Percentiles rank a stretch among this genome's conserved stretches.
Conservation (phyloP, 1,139 yeast species). For the Geotrichum siamense region DNA sequence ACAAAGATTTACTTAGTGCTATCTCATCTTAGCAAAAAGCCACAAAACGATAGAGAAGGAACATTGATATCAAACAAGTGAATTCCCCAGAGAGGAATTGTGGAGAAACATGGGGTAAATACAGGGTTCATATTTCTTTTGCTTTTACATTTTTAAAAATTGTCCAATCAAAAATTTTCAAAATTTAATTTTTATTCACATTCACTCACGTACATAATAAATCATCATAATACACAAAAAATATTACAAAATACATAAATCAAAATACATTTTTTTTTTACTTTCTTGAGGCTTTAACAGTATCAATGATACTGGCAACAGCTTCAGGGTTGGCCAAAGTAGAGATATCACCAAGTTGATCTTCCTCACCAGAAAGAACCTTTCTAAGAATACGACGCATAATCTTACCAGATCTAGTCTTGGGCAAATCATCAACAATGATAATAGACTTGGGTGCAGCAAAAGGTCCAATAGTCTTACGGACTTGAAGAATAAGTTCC, state of each 20-base stretch:
- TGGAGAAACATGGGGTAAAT: no score
- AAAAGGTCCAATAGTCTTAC: conserved; percentile 85
- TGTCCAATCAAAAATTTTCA: no score
- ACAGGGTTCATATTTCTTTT: no score
- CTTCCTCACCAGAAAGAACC: conserved; percentile 74
- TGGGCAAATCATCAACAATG: conserved; percentile 77
- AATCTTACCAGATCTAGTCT: conserved; percentile 90
- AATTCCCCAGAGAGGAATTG: no score
- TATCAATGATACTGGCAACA: conserved; percentile 57
- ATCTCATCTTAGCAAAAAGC: no score
- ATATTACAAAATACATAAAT: neutral
- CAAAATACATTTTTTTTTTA: neutral
- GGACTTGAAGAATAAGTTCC: conserved; percentile 67
- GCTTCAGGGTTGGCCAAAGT: conserved; percentile 78
- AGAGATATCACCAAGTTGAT: conserved; percentile 77
- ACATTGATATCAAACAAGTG: no score
- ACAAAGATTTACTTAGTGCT: no score
- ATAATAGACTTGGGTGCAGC: conserved; percentile 87
- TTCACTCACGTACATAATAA: no score
- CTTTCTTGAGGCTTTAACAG: conserved; percentile 18
- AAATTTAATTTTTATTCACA: no score
- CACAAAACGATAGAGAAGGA: no score
- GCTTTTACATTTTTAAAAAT: no score
- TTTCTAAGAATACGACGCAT: conserved; percentile 92
- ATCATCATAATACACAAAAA: neutral